Evolutionary conservation across 75 land plant genomes (phyloP).

Genomic region (Larix kaempferi): DNA sequence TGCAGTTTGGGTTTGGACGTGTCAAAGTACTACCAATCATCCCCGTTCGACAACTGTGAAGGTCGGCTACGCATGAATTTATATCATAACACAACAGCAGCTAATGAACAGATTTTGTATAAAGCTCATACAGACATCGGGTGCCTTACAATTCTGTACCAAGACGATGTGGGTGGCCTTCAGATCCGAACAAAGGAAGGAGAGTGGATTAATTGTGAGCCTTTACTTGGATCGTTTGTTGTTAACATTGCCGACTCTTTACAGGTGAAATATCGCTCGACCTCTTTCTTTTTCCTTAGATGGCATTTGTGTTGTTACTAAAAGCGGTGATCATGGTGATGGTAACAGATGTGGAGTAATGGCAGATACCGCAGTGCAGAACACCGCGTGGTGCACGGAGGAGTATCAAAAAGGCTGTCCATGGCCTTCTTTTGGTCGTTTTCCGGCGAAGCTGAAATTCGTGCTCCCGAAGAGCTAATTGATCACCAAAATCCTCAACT

Average conservation of each 20-base stretch:
- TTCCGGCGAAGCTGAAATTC: neutral
- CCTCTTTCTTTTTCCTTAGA: no score
- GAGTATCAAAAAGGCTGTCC: neutral
- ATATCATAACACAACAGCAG: constrained; percentile 5
- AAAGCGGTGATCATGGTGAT: no score
- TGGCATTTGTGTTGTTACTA: no score
- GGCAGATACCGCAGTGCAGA: constrained; percentile 7
- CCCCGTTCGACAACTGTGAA: constrained; percentile 33
- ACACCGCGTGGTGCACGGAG: constrained; percentile 10
- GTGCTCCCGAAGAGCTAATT: neutral
- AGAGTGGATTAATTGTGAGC: neutral
- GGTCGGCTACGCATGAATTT: constrained; percentile 51
- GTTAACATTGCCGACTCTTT: neutral
- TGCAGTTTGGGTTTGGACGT: constrained; percentile 29
- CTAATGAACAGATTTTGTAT: neutral
- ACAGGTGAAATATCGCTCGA: neutral
- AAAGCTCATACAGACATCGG: constrained; percentile 11
- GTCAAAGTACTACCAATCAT: constrained; percentile 19
- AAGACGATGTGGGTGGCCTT: constrained; percentile 64
- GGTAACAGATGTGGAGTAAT: constrained; percentile 10
- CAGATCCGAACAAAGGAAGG: constrained; percentile 21
- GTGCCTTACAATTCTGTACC: neutral
- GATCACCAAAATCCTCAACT: neutral
- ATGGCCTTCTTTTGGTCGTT: neutral
- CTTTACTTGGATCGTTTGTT: neutral